phyloP scores from a whole-genome alignment of 2,329 filamentous ascomycete species.

The Fusarium miscanthi region DNA sequence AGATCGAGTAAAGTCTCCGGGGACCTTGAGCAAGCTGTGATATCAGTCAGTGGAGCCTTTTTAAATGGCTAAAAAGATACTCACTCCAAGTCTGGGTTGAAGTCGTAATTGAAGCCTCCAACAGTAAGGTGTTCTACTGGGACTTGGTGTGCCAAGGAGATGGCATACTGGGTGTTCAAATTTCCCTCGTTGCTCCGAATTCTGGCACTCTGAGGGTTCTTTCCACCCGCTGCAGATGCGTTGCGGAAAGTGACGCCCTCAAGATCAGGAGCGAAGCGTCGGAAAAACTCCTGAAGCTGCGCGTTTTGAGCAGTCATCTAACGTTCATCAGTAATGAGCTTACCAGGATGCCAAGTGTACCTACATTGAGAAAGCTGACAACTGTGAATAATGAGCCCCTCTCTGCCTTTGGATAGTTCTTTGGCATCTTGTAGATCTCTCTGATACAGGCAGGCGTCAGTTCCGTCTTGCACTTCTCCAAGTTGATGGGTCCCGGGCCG shows the following conservation, averaged over 20 bases:
- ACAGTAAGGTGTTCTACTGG: slow-evolving; percentile 50
- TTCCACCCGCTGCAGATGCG: slow-evolving; percentile 66
- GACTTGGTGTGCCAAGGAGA: slow-evolving; percentile 49
- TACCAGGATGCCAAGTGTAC: not conserved
- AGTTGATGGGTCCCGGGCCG: slow-evolving; percentile 7
- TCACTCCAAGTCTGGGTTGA: slow-evolving; percentile 51
- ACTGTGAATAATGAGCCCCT: slow-evolving; percentile 75
- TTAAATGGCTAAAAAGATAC: not conserved
- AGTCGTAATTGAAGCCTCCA: slow-evolving; percentile 48
- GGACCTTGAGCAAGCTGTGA: slow-evolving; percentile 22
- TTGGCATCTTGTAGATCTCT: slow-evolving; percentile 57
- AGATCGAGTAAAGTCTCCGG: slow-evolving; percentile 47
- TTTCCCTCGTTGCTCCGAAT: slow-evolving; percentile 50
- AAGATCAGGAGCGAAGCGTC: slow-evolving; percentile 62
- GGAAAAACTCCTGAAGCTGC: slow-evolving; percentile 68
- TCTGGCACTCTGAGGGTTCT: slow-evolving; percentile 58
- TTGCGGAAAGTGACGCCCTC: slow-evolving; percentile 67
- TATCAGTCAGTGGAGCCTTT: not conserved
- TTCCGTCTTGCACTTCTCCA: slow-evolving; percentile 50
- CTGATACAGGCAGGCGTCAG: slow-evolving; percentile 59
- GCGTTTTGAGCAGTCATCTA: slow-evolving; percentile 62
- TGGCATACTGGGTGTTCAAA: slow-evolving; percentile 53
- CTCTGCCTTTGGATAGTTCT: slow-evolving; percentile 64
- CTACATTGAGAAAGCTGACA: slow-evolving; percentile 55
- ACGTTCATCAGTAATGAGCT: slow-evolving; percentile 7